Conservation (phyloP, 2,329 filamentous ascomycete genomes). For the Cladophialophora chaetospira region DNA sequence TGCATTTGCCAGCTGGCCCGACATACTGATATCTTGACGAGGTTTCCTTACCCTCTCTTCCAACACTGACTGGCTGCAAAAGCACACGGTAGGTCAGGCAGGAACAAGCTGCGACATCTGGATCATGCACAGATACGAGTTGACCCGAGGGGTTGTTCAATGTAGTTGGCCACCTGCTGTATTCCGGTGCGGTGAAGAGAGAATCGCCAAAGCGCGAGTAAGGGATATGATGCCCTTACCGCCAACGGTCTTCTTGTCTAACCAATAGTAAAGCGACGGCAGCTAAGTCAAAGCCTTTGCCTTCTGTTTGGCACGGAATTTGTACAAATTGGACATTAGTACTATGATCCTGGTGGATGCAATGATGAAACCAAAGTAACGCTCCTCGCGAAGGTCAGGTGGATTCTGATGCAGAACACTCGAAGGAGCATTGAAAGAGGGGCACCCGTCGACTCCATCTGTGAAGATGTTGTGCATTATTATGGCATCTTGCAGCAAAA, state of each 20-base stretch:
- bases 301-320: too few relatives aligned
- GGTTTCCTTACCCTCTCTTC: background rate
- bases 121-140: background rate
- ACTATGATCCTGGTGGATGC: background rate
- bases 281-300: too few relatives aligned
- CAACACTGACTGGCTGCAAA: constrained; percentile 5
- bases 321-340: too few relatives aligned
- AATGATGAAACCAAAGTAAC: constrained; percentile 9
- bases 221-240: too few relatives aligned
- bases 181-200: too few relatives aligned
- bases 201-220: too few relatives aligned
- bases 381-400: background rate
- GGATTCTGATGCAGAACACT: constrained; percentile 5
- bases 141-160: background rate
- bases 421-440: background rate
- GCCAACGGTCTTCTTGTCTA: too few relatives aligned
- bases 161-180: background rate
- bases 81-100: background rate
- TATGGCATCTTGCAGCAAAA: constrained; percentile 9
- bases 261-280: too few relatives aligned
- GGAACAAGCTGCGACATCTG: background rate
- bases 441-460: background rate
- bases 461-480: constrained; percentile 15
- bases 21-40: background rate
- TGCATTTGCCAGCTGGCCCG: background rate